These are phyloP conservation scores for Moniliophthora roreri DNA, from an alignment of 1,284 basidiomycete species.

Conservation along the genomic window DNA sequence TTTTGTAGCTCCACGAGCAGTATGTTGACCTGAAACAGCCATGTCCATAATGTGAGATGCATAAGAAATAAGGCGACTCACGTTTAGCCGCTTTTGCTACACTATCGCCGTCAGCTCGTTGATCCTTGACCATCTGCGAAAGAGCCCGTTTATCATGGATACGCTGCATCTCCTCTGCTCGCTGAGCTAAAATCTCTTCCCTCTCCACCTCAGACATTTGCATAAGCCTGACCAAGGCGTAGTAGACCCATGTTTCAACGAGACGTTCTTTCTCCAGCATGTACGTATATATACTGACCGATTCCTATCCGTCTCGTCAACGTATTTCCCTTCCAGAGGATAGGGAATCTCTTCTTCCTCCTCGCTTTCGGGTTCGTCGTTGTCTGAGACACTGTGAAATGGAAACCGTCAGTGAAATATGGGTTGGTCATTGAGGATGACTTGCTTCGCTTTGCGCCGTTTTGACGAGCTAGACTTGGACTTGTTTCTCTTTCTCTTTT, in stretches of 20 bases:
- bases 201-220: constrained; percentile 85
- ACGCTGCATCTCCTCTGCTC: constrained; percentile 81
- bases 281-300: constrained; percentile 48
- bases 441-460: constrained; percentile 43
- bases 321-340: constrained; percentile 89
- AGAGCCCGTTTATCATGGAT: constrained; percentile 75
- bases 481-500: constrained; percentile 36
- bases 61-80: constrained; percentile 28
- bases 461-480: constrained; percentile 32
- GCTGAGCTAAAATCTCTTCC: constrained; percentile 79
- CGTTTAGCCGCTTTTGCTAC: constrained; percentile 77
- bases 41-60: constrained; percentile 12
- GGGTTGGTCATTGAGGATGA: constrained; percentile 12
- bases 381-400: constrained; percentile 43
- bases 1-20: constrained; percentile 77
- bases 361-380: constrained; percentile 58
- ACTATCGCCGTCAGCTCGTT: constrained; percentile 54
- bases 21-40: constrained; percentile 59
- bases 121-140: constrained; percentile 74
- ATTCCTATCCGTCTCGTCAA: constrained; percentile 80
- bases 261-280: constrained; percentile 4
- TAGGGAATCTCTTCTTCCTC: constrained; percentile 63
- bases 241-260: constrained; percentile 24
- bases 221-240: constrained; percentile 57
- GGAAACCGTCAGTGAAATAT: constrained; percentile 12